phyloP scores from a whole-genome alignment of 768 basidiomycete species.

The Pisolithus tinctorius region DNA sequence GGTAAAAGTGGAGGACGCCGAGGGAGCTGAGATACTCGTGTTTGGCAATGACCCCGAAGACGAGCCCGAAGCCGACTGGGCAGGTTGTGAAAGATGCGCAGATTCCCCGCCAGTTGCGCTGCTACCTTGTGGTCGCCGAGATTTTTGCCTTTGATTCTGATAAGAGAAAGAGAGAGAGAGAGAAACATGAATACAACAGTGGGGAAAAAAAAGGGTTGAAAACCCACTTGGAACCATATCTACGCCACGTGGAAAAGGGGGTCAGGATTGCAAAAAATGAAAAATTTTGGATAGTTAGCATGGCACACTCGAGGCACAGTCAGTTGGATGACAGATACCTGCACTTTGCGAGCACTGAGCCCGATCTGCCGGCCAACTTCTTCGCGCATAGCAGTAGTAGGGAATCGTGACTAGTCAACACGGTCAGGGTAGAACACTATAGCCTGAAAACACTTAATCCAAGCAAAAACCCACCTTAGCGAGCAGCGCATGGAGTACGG shows the following conservation, averaged over 20 bases:
- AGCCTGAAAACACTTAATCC: not conserved
- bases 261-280: not conserved
- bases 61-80: slow-evolving; percentile 55
- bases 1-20: slow-evolving; percentile 12
- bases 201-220: slow-evolving; percentile 5
- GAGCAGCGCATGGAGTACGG: slow-evolving; percentile 81
- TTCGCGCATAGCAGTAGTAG: slow-evolving; percentile 81
- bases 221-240: slow-evolving; percentile 83
- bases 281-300: slow-evolving; percentile 5
- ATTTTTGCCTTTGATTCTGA: slow-evolving; percentile 86
- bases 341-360: slow-evolving; percentile 85
- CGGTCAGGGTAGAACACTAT: not conserved
- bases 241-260: slow-evolving; percentile 19
- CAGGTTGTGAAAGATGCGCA: slow-evolving; percentile 44
- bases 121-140: slow-evolving; percentile 58
- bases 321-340: slow-evolving; percentile 44
- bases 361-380: slow-evolving; percentile 83
- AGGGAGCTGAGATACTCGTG: slow-evolving; percentile 29
- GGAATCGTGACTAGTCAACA: slow-evolving; percentile 74
- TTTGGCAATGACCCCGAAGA: slow-evolving; percentile 36
- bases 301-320: slow-evolving; percentile 1
- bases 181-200: slow-evolving; percentile 12
- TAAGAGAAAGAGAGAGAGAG: not conserved
- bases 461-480: slow-evolving; percentile 52
- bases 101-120: slow-evolving; percentile 29